phyloP scores from a whole-genome alignment of 1,284 basidiomycete genomes.

The Tylopilus sp. region DNA sequence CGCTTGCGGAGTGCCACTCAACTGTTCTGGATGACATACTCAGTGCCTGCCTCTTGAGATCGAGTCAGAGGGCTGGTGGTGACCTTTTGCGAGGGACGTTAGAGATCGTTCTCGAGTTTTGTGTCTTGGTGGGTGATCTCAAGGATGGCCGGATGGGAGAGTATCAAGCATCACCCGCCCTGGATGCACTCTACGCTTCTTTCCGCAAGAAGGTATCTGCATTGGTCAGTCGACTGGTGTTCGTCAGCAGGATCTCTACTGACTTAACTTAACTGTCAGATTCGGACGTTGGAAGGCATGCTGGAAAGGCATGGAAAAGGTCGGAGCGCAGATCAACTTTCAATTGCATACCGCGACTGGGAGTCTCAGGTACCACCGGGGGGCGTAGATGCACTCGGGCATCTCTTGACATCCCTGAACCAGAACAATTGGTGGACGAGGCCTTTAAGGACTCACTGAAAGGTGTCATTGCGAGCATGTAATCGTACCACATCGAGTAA shows the following conservation, averaged over 20 bases:
- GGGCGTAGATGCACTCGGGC: conserved; percentile 46
- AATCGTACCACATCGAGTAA: conserved; percentile 11
- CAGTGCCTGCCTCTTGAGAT: conserved; percentile 71
- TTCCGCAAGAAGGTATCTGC: conserved; percentile 55
- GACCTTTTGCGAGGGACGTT: conserved; percentile 65
- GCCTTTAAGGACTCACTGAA: neutral
- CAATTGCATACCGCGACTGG: conserved; percentile 24
- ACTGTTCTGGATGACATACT: conserved; percentile 71
- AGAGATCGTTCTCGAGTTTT: conserved; percentile 67
- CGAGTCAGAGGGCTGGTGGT: conserved; percentile 63
- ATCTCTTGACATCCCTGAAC: conserved; percentile 46
- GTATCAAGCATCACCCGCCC: conserved; percentile 51
- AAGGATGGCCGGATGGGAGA: conserved; percentile 52
- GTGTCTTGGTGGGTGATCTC: conserved; percentile 63
- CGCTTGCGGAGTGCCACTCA: conserved; percentile 68
- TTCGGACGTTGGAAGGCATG: conserved; percentile 21
- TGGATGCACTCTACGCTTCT: conserved; percentile 51
- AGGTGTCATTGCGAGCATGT: conserved; percentile 6
- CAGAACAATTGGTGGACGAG: conserved; percentile 47
- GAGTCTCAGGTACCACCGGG: conserved; percentile 38
- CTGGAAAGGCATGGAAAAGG: conserved; percentile 39
- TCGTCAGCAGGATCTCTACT: neutral
- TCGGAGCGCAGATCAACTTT: conserved; percentile 19
- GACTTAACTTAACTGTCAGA: conserved; percentile 9
- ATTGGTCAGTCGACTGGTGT: conserved; percentile 46